A percentile compares a stretch with the other conserved stretches of the same genome.
Evolutionary conservation across 495 filamentous ascomycete species (phyloP).

Genomic region (Immersiella caudata): DNA sequence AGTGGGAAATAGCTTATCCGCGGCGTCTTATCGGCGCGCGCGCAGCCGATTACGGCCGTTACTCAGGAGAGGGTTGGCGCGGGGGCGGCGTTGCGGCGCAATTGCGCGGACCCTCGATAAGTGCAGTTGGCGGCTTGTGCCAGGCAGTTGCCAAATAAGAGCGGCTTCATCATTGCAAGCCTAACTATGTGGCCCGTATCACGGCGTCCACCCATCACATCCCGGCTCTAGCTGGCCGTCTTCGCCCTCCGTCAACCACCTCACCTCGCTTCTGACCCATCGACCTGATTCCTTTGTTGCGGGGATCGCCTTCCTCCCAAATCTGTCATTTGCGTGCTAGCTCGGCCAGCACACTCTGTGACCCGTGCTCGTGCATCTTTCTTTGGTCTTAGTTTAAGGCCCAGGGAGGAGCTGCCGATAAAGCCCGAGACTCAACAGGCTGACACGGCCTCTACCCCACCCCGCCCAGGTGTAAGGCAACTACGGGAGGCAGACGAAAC

Average conservation of each 20-base stretch:
- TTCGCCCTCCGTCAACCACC: constrained; percentile 12
- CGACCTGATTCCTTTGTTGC: not conserved
- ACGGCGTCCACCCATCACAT: constrained; percentile 6
- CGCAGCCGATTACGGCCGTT: too few relatives aligned
- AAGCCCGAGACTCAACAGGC: constrained; percentile 25
- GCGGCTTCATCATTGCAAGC: constrained; percentile 30
- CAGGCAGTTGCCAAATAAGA: constrained; percentile 12
- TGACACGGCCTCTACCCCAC: constrained; percentile 27
- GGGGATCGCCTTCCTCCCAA: constrained; percentile 5
- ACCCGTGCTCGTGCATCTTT: not conserved
- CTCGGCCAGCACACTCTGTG: constrained; percentile 2
- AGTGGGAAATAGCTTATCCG: too few relatives aligned
- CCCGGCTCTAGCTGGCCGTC: constrained; percentile 1
- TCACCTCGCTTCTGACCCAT: constrained; percentile 4
- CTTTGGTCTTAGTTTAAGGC: not conserved
- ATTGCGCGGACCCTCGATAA: not conserved
- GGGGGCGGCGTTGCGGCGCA: constrained; percentile 2
- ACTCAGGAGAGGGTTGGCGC: too few relatives aligned
- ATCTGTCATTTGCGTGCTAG: not conserved
- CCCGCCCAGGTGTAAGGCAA: constrained; percentile 30
- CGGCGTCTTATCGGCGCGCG: too few relatives aligned
- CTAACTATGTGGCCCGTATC: constrained; percentile 18
- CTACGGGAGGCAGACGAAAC: constrained; percentile 24
- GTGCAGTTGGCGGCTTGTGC: too few relatives aligned
- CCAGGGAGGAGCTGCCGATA: constrained; percentile 19